Conservation (phyloP, 2,329 filamentous ascomycete species). For the Ophiostoma ulmi region DNA sequence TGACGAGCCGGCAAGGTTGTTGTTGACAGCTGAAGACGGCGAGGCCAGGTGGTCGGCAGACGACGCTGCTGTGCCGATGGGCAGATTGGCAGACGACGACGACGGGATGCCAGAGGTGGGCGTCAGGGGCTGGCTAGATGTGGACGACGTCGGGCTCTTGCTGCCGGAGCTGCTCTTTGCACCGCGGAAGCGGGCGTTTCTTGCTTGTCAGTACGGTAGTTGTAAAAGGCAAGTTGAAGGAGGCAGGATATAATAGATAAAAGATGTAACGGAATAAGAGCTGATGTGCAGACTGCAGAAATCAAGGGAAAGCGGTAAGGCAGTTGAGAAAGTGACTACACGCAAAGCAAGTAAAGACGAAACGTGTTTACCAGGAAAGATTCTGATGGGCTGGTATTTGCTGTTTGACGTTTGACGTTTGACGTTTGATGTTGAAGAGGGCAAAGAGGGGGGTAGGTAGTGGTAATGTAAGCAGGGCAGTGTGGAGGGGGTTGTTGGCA, state of each 20-base stretch:
- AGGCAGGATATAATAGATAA: background rate
- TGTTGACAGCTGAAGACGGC: background rate
- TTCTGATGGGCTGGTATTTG: too few species aligned
- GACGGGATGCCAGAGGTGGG: conserved; percentile 34
- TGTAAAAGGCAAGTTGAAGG: background rate
- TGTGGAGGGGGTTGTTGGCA: background rate
- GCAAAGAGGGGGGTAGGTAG: background rate
- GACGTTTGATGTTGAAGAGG: conserved; percentile 14
- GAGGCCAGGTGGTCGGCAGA: background rate
- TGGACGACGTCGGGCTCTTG: conserved; percentile 25
- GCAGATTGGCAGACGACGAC: conserved; percentile 17
- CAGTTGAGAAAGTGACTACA: background rate
- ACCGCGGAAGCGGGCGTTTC: conserved; percentile 27
- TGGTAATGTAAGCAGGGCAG: background rate
- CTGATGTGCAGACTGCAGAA: background rate
- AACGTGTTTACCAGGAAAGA: background rate
- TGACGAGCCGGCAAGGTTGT: background rate
- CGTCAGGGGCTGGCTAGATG: conserved; percentile 33
- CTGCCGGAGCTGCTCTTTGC: conserved; percentile 21
- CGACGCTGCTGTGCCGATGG: conserved; percentile 12
- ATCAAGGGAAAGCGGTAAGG: background rate
- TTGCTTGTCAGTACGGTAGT: background rate
- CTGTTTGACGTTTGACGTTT: conserved; percentile 12
- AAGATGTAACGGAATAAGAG: background rate
- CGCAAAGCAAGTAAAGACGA: background rate